Evolutionary conservation across 2,329 filamentous ascomycete genomes (phyloP), one percentile per base, ranked within the genome.

Genomic region (Sporothrix schenckii): DNA sequence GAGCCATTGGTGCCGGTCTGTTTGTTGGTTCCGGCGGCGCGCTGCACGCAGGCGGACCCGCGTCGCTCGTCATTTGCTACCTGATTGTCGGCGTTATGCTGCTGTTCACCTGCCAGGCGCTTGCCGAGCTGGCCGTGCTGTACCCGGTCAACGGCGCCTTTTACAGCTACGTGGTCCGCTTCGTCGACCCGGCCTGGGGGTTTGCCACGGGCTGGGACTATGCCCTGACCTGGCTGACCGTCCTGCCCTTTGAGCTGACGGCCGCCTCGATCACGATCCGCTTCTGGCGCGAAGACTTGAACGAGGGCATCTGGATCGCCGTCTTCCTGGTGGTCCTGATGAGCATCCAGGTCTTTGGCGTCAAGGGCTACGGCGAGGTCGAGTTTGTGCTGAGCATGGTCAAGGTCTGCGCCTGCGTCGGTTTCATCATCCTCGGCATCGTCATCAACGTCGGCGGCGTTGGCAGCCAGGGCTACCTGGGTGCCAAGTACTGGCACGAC

Each of bases 1-100:
- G 81, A 75, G 79, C 81, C 16, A 83, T 83, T 63, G 81, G 81
- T 71, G 81, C 81, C 73, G 90, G 91, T 81, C 83, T 92, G 11
- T 92, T 92, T 77, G 88, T 93, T 71, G 87, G 89, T 63, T 89
- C 89, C 2, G 89, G 89, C 65, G 78, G 78, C 56, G 88, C 88
- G 49, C 80, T 91, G 68, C 80, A 83, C 30, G 81, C 78, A n/a
- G 89, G 88, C 76, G 90, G 89, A 34, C 90, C 89, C 19, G 81
- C 79, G 2, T 74, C 81, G 10, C 75, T 84, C 72, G 76, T 85
- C 49, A 82, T 85, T 72, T 81, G 81, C 73, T 89, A 88, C 76
- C 74, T 82, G 9, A 83, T 88, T 72, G 81, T 89, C 75, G 86
- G 87, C 71, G 70, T 83, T 74, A 87, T 89, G 84, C 80, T 89